Evolutionary conservation across 768 basidiomycete species (phyloP), one percentile per base, ranked within the genome.

Genomic region (Leccinum imitatum): DNA sequence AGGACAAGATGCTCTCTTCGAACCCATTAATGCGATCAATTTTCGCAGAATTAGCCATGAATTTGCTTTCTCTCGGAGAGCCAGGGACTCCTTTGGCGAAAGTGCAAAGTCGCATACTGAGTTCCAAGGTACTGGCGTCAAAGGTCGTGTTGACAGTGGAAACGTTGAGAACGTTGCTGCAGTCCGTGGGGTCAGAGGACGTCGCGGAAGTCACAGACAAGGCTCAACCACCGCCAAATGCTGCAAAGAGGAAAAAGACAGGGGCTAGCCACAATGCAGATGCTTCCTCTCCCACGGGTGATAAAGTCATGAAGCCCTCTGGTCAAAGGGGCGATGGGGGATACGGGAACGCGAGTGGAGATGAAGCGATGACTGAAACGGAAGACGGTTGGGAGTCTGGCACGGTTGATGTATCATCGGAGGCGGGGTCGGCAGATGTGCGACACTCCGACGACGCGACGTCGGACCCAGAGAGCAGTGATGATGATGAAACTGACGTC

Each of bases 51-150:
- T 72, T 88, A 4, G 60, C 75, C 9, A 65, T 65, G 1, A 73
- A 72, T 57, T 54, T 76, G 9, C 60, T 80, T 44, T 56, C 71
- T 15, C 70, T 76, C 11, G 77, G 72, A 25, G 64, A 67, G 3
- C 66, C 79, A 17, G 81, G 82, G 23, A 79, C 83, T 21, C 69
- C 76, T 14, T 66, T 75, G 27, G 81, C 80, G 3, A 91, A 89
- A 73, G 82, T 89, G 1, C 87, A 89, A 65, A 85, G 81, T 61
- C 84, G 89, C 39, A 75, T 96, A 9, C 77, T 90, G 46, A 94
- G 91, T 67, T 89, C 89, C 4, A 93, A 90, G 69, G 71, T 79
- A n/a, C 76, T 94, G 11, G 86, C 91, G 1, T 75, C 78, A 3
- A 84, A 83, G 63, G 77, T 92, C 2, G 74, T 75, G 7, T 69